Percentiles rank a stretch among this genome's conserved stretches.
Conservation (phyloP, 352 stramenopile genomes). For the Phytophthora cryptogea region DNA sequence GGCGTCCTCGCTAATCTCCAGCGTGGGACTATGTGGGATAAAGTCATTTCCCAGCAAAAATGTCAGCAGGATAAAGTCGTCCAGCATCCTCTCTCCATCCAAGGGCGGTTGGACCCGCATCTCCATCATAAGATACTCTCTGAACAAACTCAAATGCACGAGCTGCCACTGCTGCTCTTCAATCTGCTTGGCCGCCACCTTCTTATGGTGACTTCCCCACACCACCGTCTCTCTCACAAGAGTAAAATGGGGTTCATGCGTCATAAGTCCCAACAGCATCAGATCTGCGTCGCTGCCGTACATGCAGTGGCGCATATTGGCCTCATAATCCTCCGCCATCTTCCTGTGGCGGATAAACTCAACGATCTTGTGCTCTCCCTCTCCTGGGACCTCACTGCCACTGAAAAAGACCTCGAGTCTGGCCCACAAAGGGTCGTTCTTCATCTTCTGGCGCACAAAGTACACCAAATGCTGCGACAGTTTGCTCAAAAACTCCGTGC, state of each 20-base stretch:
- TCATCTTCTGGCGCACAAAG: constrained; percentile 97
- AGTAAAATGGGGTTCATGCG: constrained; percentile 98
- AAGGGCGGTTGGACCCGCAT: constrained; percentile 78
- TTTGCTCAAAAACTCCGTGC: constrained; percentile 98
- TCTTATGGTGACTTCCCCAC: constrained; percentile 81
- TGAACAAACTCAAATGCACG: constrained; percentile 95
- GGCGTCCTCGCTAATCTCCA: constrained; percentile 98
- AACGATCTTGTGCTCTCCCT: constrained; percentile 99
- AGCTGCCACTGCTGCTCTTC: constrained; percentile 97
- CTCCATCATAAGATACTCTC: constrained; percentile 98
- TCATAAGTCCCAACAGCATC: constrained; percentile 98
- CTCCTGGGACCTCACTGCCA: constrained; percentile 96
- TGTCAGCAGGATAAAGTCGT: constrained; percentile 99
- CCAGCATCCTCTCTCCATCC: constrained; percentile 95
- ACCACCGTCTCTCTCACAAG: constrained; percentile 98
- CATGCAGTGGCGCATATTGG: constrained; percentile 98
- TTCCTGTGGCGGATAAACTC: constrained; percentile 96
- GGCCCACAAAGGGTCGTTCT: constrained; percentile 95
- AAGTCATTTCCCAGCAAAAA: constrained; percentile 99
- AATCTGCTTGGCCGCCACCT: constrained; percentile 87
- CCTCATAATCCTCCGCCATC: constrained; percentile 91
- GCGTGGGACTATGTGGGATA: constrained; percentile 97
- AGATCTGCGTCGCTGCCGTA: constrained; percentile 99
- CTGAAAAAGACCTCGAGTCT: constrained; percentile 97
- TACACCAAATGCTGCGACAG: constrained; percentile 90